Percentiles rank a stretch among this genome's conserved stretches.
These are phyloP conservation scores for Lentinula lateritia DNA, from an alignment of 768 basidiomycete species.

Conservation along the genomic window DNA sequence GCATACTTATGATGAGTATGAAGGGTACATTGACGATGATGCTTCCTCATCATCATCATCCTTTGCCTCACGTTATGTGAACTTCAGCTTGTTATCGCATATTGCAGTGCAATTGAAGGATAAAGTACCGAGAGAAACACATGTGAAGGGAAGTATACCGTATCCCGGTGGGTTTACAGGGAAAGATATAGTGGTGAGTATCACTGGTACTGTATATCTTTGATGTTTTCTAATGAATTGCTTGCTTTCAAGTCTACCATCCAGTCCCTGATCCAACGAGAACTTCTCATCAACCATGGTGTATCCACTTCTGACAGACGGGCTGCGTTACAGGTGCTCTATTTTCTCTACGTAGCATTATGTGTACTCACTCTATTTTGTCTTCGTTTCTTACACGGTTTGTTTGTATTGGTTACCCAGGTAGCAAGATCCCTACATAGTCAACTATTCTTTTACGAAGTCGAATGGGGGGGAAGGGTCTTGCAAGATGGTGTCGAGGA, in stretches of 20 bases:
- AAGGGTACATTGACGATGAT: too few relatives aligned
- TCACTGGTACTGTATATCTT: neutral
- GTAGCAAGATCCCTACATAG: conserved; percentile 88
- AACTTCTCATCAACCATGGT: conserved; percentile 71
- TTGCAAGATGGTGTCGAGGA: conserved; percentile 88
- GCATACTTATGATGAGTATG: too few relatives aligned
- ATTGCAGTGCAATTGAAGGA: conserved; percentile 87
- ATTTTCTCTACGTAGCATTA: conserved; percentile 88
- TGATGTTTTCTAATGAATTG: neutral
- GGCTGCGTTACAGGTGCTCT: conserved; percentile 67
- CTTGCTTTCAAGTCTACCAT: conserved; percentile 63
- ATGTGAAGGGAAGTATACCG: conserved; percentile 90
- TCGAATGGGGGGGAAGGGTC: conserved; percentile 85
- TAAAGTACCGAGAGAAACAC: conserved; percentile 80
- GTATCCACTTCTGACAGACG: conserved; percentile 74
- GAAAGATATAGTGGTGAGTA: conserved; percentile 84
- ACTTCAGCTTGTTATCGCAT: conserved; percentile 82
- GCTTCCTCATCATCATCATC: neutral
- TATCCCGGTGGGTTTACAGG: conserved; percentile 92
- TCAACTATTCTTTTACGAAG: conserved; percentile 94
- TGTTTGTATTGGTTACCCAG: conserved; percentile 46
- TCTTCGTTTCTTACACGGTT: conserved; percentile 27
- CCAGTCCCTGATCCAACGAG: conserved; percentile 80
- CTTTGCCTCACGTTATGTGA: conserved; percentile 50
- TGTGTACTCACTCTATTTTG: conserved; percentile 35